Percentiles rank a stretch among this genome's conserved stretches.
Conservation (phyloP, 2,329 filamentous ascomycete species). For the Juglanconis oblonga region DNA sequence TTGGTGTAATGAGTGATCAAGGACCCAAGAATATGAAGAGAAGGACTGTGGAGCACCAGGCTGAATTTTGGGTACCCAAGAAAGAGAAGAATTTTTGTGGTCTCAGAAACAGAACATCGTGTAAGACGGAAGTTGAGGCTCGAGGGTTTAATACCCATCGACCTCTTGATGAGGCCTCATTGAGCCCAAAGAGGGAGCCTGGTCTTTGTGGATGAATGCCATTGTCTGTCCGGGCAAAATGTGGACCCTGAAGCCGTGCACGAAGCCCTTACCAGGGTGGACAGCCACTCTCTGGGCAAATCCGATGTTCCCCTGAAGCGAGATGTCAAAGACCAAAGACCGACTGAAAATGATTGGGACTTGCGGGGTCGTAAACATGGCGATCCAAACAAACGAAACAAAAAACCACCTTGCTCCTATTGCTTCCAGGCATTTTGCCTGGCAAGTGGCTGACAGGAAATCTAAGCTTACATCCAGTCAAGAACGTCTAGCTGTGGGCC, state of each 20-base stretch:
- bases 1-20: not conserved
- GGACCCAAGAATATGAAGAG: not conserved
- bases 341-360: not conserved
- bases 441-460: not conserved
- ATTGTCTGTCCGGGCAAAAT: conserved; percentile 3
- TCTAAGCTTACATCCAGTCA: conserved; percentile 1
- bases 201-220: not conserved
- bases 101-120: not conserved
- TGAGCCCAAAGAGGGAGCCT: not conserved
- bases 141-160: conserved; percentile 4
- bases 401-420: not conserved
- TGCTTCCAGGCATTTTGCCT: not conserved
- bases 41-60: not conserved
- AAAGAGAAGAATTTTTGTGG: not conserved
- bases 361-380: not conserved
- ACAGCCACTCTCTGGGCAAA: conserved; percentile 4
- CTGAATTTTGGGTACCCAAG: not conserved
- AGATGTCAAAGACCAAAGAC: not conserved
- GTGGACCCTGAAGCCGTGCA: not conserved
- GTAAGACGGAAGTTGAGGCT: not conserved
- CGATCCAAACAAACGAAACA: conserved; percentile 2
- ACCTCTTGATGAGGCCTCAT: conserved; percentile 2
- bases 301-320: conserved; percentile 1
- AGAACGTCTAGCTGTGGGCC: not conserved
- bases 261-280: not conserved